Evolutionary conservation across 805 yeast species (phyloP).

Genomic region (Saccharomyces kudriavzevii): DNA sequence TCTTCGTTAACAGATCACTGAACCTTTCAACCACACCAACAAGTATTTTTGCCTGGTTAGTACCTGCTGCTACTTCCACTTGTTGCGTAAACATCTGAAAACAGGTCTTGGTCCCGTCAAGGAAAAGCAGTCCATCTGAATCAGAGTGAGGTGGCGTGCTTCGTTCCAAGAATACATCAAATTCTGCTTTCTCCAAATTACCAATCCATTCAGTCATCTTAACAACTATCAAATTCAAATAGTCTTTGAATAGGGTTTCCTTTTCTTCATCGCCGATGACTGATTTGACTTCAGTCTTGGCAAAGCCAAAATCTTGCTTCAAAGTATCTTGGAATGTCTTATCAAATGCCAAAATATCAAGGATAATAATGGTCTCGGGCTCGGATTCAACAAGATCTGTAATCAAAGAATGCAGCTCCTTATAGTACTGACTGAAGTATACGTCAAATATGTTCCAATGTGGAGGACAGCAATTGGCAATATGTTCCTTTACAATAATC

Average conservation of each 20-base stretch:
- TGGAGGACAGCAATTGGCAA: slow-evolving; percentile 54
- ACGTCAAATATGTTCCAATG: slow-evolving; percentile 66
- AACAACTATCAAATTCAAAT: slow-evolving; percentile 55
- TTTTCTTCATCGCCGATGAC: slow-evolving; percentile 66
- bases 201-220: slow-evolving; percentile 83
- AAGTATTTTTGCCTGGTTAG: slow-evolving; percentile 71
- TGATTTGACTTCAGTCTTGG: slow-evolving; percentile 41
- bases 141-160: slow-evolving; percentile 66
- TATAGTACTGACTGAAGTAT: slow-evolving; percentile 59
- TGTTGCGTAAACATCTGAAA: slow-evolving; percentile 84
- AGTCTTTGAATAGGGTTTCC: slow-evolving; percentile 67
- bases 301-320: slow-evolving; percentile 41
- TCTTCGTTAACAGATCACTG: slow-evolving; percentile 46
- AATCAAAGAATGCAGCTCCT: slow-evolving; percentile 55
- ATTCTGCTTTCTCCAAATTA: slow-evolving; percentile 60
- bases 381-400: slow-evolving; percentile 56
- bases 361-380: slow-evolving; percentile 70
- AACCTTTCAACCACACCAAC: slow-evolving; percentile 73
- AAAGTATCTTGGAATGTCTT: slow-evolving; percentile 53
- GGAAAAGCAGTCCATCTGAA: slow-evolving; percentile 52
- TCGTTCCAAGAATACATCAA: slow-evolving; percentile 54
- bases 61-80: slow-evolving; percentile 77
- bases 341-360: slow-evolving; percentile 71
- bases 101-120: slow-evolving; percentile 73
- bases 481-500: slow-evolving; percentile 50